Evolutionary conservation across 208 protist species (phyloP).

Genomic region (Tritrichomonas foetus): DNA sequence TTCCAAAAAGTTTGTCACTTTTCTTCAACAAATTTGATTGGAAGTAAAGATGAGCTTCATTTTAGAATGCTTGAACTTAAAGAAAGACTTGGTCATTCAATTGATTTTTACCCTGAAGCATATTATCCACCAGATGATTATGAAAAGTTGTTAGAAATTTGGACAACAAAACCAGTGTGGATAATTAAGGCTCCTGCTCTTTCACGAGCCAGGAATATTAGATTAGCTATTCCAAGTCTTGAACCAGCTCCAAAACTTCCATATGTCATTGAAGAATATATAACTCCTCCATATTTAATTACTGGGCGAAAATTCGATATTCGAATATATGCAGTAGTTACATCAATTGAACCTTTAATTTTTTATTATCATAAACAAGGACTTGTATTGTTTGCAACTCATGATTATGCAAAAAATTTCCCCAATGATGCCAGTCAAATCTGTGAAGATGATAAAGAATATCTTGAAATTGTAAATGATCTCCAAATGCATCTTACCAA

Average conservation of each 20-base stretch:
- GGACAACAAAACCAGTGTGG: not conserved
- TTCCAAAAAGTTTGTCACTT: conserved; percentile 38
- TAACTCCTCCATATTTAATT: not conserved
- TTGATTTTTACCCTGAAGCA: conserved; percentile 6
- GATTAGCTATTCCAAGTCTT: not conserved
- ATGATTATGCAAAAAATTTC: conserved; percentile 41
- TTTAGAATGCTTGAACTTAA: not conserved
- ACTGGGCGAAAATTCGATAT: conserved; percentile 36
- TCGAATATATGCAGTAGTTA: conserved; percentile 52
- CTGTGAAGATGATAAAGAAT: not conserved
- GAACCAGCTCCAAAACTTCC: not conserved
- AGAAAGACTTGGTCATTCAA: not conserved
- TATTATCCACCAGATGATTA: not conserved
- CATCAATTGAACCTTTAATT: conserved; percentile 50
- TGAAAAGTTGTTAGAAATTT: not conserved
- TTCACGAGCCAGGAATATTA: not conserved
- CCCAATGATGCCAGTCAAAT: too few species aligned
- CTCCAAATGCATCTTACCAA: conserved; percentile 51
- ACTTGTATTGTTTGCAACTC: not conserved
- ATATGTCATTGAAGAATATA: conserved; percentile 33
- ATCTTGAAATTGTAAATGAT: conserved; percentile 41
- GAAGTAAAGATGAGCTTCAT: not conserved
- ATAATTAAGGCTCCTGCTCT: not conserved
- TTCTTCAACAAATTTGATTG: not conserved
- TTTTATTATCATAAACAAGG: conserved; percentile 53